phyloP scores from a whole-genome alignment of 2,329 filamentous ascomycete species.

The Bipolaris sorokiniana region DNA sequence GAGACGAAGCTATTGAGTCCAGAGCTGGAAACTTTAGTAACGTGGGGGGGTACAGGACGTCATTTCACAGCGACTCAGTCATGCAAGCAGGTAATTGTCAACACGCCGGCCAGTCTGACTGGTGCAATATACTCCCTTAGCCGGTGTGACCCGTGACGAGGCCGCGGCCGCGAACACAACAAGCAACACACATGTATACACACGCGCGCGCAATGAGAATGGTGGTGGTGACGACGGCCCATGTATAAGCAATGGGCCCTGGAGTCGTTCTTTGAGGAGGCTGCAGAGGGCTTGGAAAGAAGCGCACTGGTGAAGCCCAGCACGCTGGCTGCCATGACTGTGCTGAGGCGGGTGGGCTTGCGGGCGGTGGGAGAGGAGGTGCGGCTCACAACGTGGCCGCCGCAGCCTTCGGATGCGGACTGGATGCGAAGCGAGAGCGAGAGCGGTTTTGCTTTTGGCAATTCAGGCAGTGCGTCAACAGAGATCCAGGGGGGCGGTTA shows the following conservation, averaged over 20 bases:
- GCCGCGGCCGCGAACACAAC: background rate
- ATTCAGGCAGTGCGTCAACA: slow-evolving; percentile 27
- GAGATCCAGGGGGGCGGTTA: slow-evolving; percentile 38
- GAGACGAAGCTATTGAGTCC: slow-evolving; percentile 34
- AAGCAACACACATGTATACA: too few species aligned
- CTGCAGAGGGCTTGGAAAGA: background rate
- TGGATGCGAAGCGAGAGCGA: slow-evolving; percentile 16
- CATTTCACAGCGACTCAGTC: slow-evolving; percentile 33
- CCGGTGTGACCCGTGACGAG: slow-evolving; percentile 5
- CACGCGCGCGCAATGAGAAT: too few species aligned
- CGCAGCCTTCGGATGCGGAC: slow-evolving; percentile 26
- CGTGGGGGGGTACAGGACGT: slow-evolving; percentile 36
- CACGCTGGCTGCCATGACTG: slow-evolving; percentile 3
- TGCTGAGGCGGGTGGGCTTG: slow-evolving; percentile 5
- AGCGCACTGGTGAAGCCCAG: slow-evolving; percentile 1
- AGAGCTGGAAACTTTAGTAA: slow-evolving; percentile 27
- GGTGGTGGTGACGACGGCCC: background rate
- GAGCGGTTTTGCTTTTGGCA: slow-evolving; percentile 9
- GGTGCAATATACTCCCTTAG: slow-evolving; percentile 1
- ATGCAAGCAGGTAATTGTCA: slow-evolving; percentile 20
- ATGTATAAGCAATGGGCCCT: background rate
- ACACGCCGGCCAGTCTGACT: slow-evolving; percentile 2
- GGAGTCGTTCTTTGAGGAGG: background rate
- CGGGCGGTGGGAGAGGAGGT: slow-evolving; percentile 10
- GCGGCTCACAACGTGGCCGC: slow-evolving; percentile 45